Base-by-base conservation (phyloP, 2,329 filamentous ascomycete genomes). In the Rhytidhysteron rufulum region DNA sequence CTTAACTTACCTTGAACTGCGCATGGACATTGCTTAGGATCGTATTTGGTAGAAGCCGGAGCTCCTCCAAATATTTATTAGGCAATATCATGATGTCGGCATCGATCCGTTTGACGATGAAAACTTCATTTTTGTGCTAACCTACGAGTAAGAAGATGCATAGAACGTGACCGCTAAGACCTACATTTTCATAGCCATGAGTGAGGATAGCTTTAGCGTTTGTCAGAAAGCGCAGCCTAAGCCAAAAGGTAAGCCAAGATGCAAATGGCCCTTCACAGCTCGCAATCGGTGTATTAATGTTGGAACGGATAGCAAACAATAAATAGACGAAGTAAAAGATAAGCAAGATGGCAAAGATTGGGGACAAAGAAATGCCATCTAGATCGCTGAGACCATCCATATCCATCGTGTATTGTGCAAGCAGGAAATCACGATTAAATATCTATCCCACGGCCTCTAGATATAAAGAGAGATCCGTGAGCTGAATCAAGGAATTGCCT, bases 351-450 rank as follows among this genome's bases (percentile, higher is more conserved):
- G n/a, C n/a, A n/a, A n/a, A n/a, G n/a, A n/a, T n/a, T n/a, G n/a
- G n/a, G n/a, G n/a, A n/a, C n/a, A n/a, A n/a, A n/a, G n/a, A n/a
- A n/a, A n/a, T n/a, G n/a, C n/a, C n/a, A n/a, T n/a, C n/a, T n/a
- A n/a, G n/a, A 53, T 58, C n/a, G 61, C 49, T 3, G 59, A 60
- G 2, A 67, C 66, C 45, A 62, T 56, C 42, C 62, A 66, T 42
- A 57, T 57, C 8, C 41, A 66, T 4, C 21, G 56, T 27, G 57
- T 60, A 9, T 46, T 66, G 9, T 47, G 65, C 21, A 33, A 37
- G 5, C 24, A 22, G 7, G 13, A 33, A 4, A 33, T 43, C n/a
- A 34, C 43, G 16, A 31, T 31, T 3, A 41, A 39, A 34, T 46
- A 48, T 19, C 43, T 43, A 17, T 34, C 38, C 17, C 24, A 41